These are phyloP conservation scores for Mycena amicta DNA, from an alignment of 768 basidiomycete species.

Conservation along the genomic window DNA sequence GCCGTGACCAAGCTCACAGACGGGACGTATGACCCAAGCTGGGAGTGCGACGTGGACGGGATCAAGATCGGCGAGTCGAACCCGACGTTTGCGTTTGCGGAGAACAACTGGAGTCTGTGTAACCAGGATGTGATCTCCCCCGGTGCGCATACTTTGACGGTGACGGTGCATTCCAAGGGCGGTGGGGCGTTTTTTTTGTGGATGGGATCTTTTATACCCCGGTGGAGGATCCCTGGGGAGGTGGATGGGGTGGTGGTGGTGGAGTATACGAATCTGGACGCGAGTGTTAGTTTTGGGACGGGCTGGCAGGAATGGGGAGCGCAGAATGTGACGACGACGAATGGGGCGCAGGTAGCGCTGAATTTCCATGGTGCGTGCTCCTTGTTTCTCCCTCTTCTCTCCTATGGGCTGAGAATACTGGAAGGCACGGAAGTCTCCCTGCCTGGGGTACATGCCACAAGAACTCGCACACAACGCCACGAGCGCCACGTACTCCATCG, in stretches of 20 bases:
- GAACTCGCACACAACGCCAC: constrained; percentile 18
- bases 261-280: neutral
- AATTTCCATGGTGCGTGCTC: constrained; percentile 30
- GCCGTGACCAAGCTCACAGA: neutral
- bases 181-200: neutral
- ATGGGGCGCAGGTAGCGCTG: constrained; percentile 22
- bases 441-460: constrained; percentile 25
- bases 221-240: neutral
- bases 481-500: constrained; percentile 28
- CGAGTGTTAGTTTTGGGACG: constrained; percentile 10
- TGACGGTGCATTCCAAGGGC: neutral
- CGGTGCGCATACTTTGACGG: neutral
- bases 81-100: neutral
- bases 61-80: neutral
- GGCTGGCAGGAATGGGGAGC: constrained; percentile 21
- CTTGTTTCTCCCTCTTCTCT: too few relatives aligned
- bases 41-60: neutral
- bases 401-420: neutral
- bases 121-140: neutral
- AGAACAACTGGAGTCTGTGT: neutral
- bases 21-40: neutral
- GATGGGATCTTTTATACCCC: neutral
- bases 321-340: constrained; percentile 19
- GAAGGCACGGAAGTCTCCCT: constrained; percentile 30
- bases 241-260: neutral